phyloP scores from a whole-genome alignment of 345 rosid genomes.

The Eutrema japonicum region DNA sequence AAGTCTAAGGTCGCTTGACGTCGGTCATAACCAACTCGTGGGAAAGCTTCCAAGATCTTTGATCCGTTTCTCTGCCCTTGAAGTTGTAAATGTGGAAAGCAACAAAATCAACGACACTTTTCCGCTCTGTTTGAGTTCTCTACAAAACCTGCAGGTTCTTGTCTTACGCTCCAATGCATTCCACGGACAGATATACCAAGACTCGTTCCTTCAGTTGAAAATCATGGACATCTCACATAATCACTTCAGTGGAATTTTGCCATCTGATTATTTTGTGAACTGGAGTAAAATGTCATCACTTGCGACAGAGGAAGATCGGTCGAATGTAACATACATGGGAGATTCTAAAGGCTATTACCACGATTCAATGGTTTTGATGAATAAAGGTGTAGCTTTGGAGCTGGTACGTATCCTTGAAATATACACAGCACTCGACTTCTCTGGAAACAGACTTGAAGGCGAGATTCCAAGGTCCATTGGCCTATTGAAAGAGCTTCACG shows the following conservation, averaged over 20 bases:
- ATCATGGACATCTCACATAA: neutral
- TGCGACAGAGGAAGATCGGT: neutral
- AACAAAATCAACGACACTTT: neutral
- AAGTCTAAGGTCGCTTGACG: constrained; percentile 27
- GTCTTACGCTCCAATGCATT: neutral
- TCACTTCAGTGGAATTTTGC: neutral
- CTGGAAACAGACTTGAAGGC: neutral
- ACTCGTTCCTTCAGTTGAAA: neutral
- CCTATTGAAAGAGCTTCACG: neutral
- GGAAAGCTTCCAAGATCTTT: constrained; percentile 41
- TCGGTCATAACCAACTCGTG: constrained; percentile 26
- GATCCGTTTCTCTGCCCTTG: neutral
- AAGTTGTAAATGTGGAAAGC: constrained; percentile 20
- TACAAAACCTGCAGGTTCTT: neutral
- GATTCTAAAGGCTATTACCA: neutral
- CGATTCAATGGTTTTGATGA: neutral
- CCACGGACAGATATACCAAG: neutral
- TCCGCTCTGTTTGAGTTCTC: neutral
- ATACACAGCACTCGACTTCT: constrained; percentile 1
- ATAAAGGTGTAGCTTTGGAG: neutral
- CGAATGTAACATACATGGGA: neutral
- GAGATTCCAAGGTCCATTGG: constrained; percentile 11
- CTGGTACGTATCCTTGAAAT: neutral
- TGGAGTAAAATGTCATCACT: neutral
- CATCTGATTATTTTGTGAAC: neutral